Percentiles rank a stretch among this genome's conserved stretches.
These are phyloP conservation scores for Gastrolobium villosum DNA, from an alignment of 306 rosid genomes.

Conservation along the genomic window DNA sequence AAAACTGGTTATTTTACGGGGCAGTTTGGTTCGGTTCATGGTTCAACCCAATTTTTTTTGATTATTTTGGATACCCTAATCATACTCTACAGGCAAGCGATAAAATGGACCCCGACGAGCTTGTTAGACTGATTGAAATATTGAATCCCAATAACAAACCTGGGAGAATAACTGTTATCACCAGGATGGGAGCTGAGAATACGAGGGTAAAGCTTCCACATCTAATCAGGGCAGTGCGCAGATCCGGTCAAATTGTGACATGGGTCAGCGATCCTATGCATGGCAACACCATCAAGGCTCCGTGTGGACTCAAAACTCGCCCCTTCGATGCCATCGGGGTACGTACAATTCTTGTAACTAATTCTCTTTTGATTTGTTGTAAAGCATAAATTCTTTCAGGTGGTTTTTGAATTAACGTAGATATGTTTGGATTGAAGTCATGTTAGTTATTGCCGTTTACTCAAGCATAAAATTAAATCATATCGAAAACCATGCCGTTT, in stretches of 20 bases:
- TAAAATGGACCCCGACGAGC: slow-evolving; percentile 82
- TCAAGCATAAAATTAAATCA: neutral
- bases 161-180: slow-evolving; percentile 81
- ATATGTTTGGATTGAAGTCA: neutral
- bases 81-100: slow-evolving; percentile 76
- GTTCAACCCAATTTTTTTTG: too few species aligned
- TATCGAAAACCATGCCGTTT: neutral
- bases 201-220: slow-evolving; percentile 86
- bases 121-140: slow-evolving; percentile 78
- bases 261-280: slow-evolving; percentile 44
- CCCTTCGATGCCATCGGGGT: slow-evolving; percentile 81
- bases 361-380: neutral
- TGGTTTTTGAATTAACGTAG: neutral
- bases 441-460: neutral
- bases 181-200: slow-evolving; percentile 96
- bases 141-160: slow-evolving; percentile 83
- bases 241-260: slow-evolving; percentile 77
- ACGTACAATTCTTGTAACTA: slow-evolving; percentile 18
- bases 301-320: slow-evolving; percentile 85
- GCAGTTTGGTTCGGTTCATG: too few species aligned
- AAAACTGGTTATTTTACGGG: too few species aligned
- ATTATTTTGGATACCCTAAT: too few species aligned
- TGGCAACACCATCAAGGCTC: slow-evolving; percentile 45
- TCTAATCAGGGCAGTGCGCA: slow-evolving; percentile 74
- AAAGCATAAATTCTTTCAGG: neutral